These are phyloP conservation scores for Thielaviopsis punctulata DNA, from an alignment of 2,329 filamentous ascomycete species.

Conservation along the genomic window DNA sequence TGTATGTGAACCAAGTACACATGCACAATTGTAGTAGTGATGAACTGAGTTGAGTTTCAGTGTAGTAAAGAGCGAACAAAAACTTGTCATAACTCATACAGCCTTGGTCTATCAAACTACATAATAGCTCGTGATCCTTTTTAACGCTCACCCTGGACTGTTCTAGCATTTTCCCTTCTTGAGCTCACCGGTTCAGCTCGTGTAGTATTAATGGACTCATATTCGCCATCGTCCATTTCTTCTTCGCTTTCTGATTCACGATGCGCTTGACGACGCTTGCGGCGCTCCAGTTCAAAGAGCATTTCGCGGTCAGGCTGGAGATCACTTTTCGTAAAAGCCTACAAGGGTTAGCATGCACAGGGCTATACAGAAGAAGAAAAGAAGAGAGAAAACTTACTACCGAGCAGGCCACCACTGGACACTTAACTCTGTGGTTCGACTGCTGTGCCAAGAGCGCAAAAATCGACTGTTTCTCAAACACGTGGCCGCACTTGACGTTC, in stretches of 20 bases:
- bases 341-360: background rate
- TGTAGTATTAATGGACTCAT: slow-evolving; percentile 6
- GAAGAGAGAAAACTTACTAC: slow-evolving; percentile 25
- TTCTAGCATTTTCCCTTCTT: no score
- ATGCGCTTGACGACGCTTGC: background rate
- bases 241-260: slow-evolving; percentile 6
- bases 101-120: no score
- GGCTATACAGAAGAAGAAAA: background rate
- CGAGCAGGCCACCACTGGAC: slow-evolving; percentile 25
- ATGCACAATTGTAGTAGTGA: background rate
- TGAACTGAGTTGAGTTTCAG: no score
- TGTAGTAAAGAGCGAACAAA: no score
- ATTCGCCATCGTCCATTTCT: slow-evolving; percentile 4
- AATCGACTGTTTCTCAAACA: slow-evolving; percentile 51
- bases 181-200: background rate
- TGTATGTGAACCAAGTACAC: background rate
- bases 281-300: slow-evolving; percentile 4
- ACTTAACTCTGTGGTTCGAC: slow-evolving; percentile 21
- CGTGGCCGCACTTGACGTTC: slow-evolving; percentile 51
- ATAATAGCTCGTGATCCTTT: no score
- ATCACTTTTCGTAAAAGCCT: background rate
- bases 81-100: no score
- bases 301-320: slow-evolving; percentile 3
- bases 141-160: no score
- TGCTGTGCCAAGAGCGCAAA: slow-evolving; percentile 38